phyloP scores from a whole-genome alignment of 805 yeast genomes.

The Brettanomyces sp. region DNA sequence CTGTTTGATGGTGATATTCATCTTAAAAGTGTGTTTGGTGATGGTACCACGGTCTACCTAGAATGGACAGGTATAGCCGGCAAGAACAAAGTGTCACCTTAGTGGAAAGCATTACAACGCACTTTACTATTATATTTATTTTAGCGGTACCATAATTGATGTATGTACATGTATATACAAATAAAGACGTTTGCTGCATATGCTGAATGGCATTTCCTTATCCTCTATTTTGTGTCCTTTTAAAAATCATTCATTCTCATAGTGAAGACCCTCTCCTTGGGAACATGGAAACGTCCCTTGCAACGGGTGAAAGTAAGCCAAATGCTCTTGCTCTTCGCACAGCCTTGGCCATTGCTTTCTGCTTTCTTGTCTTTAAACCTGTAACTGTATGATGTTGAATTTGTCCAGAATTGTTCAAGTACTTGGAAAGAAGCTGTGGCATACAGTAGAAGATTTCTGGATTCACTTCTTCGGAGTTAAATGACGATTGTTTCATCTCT shows the following conservation, averaged over 20 bases:
- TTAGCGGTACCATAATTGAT: neutral
- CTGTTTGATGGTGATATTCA: constrained; percentile 63
- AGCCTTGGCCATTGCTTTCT: constrained; percentile 64
- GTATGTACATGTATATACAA: constrained; percentile 4
- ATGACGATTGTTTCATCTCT: constrained; percentile 22
- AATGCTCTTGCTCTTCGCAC: constrained; percentile 71
- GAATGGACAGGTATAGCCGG: constrained; percentile 30
- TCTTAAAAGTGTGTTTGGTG: constrained; percentile 62
- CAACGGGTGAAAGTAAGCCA: constrained; percentile 72
- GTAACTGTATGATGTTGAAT: constrained; percentile 66
- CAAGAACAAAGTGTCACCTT: constrained; percentile 1
- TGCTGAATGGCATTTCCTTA: too few species aligned
- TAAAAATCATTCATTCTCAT: constrained; percentile 1
- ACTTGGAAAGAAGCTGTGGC: constrained; percentile 61
- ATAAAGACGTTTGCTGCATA: neutral
- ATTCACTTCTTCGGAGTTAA: constrained; percentile 38
- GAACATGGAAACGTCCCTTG: constrained; percentile 41
- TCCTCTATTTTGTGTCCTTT: too few species aligned
- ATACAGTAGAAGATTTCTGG: constrained; percentile 65
- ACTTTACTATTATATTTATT: too few species aligned
- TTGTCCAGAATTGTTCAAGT: constrained; percentile 62
- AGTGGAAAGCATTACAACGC: too few species aligned
- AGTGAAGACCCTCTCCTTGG: constrained; percentile 23
- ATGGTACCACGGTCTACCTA: constrained; percentile 73
- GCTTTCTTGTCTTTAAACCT: constrained; percentile 58